Conservation (phyloP, 1,139 yeast genomes). For the Pneumocystis carinii region DNA sequence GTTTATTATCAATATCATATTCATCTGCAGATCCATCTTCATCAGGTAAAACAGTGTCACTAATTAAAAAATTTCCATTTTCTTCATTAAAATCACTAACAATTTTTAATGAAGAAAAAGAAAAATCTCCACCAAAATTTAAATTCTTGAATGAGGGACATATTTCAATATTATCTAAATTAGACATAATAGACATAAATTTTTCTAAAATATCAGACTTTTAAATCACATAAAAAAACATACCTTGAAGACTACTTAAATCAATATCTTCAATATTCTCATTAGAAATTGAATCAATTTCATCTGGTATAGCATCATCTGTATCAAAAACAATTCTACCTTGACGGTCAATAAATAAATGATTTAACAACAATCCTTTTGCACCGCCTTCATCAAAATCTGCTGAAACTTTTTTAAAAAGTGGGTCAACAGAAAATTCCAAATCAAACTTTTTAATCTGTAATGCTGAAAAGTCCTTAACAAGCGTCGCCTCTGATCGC, state of each 20-base stretch:
- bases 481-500: conserved; percentile 33
- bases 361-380: conserved; percentile 60
- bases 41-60: conserved; percentile 4
- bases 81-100: background rate
- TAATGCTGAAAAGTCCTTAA: conserved; percentile 43
- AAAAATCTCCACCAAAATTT: conserved; percentile 17
- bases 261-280: background rate
- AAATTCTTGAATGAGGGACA: conserved; percentile 31
- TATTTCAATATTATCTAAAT: conserved; percentile 9
- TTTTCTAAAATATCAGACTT: conserved; percentile 17
- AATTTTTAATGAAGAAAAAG: background rate
- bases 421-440: conserved; percentile 70
- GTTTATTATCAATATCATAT: background rate
- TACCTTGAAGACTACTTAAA: conserved; percentile 5
- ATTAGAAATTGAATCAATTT: conserved; percentile 5
- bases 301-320: conserved; percentile 18
- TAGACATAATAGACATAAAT: conserved; percentile 3
- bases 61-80: background rate
- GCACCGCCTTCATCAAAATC: conserved; percentile 96
- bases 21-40: background rate
- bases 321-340: conserved; percentile 54
- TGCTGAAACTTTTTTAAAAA: conserved; percentile 74
- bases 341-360: conserved; percentile 41
- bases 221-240: conserved; percentile 8
- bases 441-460: conserved; percentile 56